phyloP scores from a whole-genome alignment of 371 early-diverging fungal species.

The Capillidium rhysosporum region DNA sequence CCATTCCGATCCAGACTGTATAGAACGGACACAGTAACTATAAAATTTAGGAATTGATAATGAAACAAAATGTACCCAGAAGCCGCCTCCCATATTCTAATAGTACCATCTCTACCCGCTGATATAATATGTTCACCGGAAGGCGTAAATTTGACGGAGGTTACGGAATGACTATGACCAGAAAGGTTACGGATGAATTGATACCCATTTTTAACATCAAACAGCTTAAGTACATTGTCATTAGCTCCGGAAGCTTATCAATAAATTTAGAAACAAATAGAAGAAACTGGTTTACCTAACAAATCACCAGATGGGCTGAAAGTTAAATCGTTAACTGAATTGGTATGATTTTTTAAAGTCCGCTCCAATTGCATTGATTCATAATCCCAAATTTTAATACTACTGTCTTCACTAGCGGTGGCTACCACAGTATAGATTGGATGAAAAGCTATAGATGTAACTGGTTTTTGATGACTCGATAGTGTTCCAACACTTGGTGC shows the following conservation, averaged over 20 bases:
- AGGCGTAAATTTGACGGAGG: constrained; percentile 51
- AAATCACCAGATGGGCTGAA: constrained; percentile 62
- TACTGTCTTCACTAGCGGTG: constrained; percentile 76
- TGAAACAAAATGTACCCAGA: constrained; percentile 29
- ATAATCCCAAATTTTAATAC: constrained; percentile 78
- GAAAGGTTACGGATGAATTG: constrained; percentile 62
- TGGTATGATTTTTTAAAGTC: constrained; percentile 84
- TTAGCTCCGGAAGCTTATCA: constrained; percentile 63
- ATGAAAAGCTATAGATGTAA: constrained; percentile 72
- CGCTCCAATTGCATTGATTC: constrained; percentile 79
- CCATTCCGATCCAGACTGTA: constrained; percentile 71
- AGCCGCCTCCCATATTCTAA: constrained; percentile 74
- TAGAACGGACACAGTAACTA: constrained; percentile 62
- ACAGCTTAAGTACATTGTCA: constrained; percentile 74
- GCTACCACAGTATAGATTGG: constrained; percentile 67
- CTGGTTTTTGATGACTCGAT: constrained; percentile 58
- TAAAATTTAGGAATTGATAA: neutral
- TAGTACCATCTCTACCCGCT: constrained; percentile 71
- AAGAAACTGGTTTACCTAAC: constrained; percentile 21
- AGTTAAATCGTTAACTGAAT: constrained; percentile 63
- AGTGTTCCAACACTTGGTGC: constrained; percentile 54
- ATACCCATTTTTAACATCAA: constrained; percentile 74
- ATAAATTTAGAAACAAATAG: neutral
- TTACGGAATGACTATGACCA: constrained; percentile 85
- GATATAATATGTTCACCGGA: constrained; percentile 59